Conservation (phyloP, 805 yeast genomes). For the Myxozyma geophila region DNA sequence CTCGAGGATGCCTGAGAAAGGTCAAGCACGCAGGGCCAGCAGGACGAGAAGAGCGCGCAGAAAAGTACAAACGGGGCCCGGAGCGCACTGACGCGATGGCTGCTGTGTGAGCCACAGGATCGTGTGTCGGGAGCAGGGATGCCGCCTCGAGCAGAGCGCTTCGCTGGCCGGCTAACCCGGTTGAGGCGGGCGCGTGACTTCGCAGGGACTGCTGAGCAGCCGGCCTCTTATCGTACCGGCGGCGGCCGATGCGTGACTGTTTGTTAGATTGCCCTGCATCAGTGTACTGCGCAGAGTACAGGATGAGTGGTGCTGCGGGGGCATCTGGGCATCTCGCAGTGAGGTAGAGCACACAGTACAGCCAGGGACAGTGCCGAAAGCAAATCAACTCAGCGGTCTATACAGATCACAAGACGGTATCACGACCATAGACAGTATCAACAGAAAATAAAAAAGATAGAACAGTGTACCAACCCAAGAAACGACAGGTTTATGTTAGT, state of each 20-base stretch:
- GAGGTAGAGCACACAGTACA: neutral
- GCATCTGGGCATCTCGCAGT: too few species aligned
- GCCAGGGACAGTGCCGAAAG: too few species aligned
- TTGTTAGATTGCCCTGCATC: neutral
- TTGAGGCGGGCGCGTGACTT: neutral
- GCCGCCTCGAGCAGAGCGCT: constrained; percentile 6
- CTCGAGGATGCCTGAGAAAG: neutral
- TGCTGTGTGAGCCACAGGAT: neutral
- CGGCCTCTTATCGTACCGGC: neutral
- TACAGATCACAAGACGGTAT: too few species aligned
- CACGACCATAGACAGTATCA: too few species aligned
- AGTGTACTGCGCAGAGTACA: neutral
- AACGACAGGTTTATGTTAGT: too few species aligned
- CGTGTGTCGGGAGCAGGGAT: constrained; percentile 6
- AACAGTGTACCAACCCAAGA: too few species aligned
- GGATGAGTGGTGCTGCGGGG: neutral
- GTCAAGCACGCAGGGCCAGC: neutral
- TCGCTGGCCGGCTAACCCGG: neutral
- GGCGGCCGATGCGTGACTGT: neutral
- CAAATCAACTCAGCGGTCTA: too few species aligned
- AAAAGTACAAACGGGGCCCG: neutral
- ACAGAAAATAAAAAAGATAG: too few species aligned
- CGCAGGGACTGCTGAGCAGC: too few species aligned
- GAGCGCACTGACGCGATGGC: neutral
- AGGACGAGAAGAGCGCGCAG: neutral